A percentile compares a stretch with the other conserved stretches of the same genome.
Conservation (phyloP, 352 stramenopile genomes). For the Phytophthora citrophthora region DNA sequence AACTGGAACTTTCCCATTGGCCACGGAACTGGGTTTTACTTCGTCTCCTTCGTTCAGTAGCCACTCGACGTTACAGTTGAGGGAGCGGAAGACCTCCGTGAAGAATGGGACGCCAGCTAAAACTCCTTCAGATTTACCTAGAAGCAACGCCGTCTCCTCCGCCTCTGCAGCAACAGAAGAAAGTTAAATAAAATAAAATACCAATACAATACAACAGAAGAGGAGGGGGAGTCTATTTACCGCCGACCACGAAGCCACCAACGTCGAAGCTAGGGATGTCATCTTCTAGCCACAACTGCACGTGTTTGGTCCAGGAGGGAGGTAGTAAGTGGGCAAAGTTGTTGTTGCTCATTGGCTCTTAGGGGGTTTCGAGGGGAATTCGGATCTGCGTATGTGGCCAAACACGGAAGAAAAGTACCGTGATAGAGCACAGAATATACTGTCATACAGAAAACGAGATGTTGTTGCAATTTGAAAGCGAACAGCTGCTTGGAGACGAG, state of each 20-base stretch:
- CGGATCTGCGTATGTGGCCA: not conserved
- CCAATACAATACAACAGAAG: not conserved
- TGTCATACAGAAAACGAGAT: constrained; percentile 11
- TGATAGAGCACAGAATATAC: not conserved
- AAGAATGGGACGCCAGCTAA: constrained; percentile 97
- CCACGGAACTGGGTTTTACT: constrained; percentile 47
- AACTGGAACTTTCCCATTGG: constrained; percentile 88
- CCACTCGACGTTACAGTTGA: constrained; percentile 94
- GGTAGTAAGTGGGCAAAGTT: constrained; percentile 73
- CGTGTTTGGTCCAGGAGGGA: constrained; percentile 86
- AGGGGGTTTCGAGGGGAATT: constrained; percentile 1
- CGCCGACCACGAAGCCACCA: constrained; percentile 97
- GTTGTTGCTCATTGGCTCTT: not conserved
- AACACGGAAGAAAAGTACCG: constrained; percentile 4
- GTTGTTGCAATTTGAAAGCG: constrained; percentile 7
- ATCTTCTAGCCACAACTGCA: constrained; percentile 95
- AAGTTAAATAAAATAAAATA: constrained; percentile 1
- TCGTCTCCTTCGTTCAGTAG: constrained; percentile 73
- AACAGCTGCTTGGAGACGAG: constrained; percentile 6
- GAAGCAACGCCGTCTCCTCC: constrained; percentile 83
- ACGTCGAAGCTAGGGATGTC: constrained; percentile 98
- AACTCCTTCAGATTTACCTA: constrained; percentile 95
- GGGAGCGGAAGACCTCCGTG: constrained; percentile 90
- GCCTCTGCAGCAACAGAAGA: constrained; percentile 46
- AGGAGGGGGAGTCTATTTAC: not conserved